Base-by-base conservation (phyloP, 768 basidiomycete genomes). In the Mrakia gelida region DNA sequence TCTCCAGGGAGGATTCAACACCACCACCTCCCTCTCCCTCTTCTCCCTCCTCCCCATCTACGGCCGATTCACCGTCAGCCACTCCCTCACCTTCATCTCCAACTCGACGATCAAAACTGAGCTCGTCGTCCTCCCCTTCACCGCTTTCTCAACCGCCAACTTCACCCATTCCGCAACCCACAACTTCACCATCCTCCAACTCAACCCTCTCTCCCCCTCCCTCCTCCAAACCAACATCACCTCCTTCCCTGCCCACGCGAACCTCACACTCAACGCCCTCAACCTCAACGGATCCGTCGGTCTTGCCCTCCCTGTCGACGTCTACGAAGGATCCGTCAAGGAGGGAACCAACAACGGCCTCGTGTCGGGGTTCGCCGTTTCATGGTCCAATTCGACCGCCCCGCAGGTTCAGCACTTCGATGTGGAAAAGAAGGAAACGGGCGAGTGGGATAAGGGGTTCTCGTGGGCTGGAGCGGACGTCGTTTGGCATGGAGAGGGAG, bases 11-110 rank as follows among this genome's bases (percentile, higher is more conserved):
- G 59, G 26, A n/a, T n/a, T n/a, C 59, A 59, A 59, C 26, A n/a
- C 59, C 59, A 59, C 59, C 59, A 7, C 28, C 2, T 59, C 59
- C 70, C 65, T 77, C 76, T 43, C 70, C 70, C 34, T 77, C 76
- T 38, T 70, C 38, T 54, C 67, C 76, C 34, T 77, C 63, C 32
- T 76, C 75, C 54, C 59, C 62, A 56, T 77, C 76, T 41, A 54
- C 76, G 54, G 65, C 52, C 45, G 56, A 77, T 30, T 71, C 76
- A 45, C 26, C 49, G 52, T 59, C 45, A n/a, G 15, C 52, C n/a
- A 18, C 28, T 28, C 67, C 23, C 45, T 70, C 67, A 71, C 38
- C 49, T 70, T 70, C 45, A 54, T 52, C 63, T 30, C 43, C 59
- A 43, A 59, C 59, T 59, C 59, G 26, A 59, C 59, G 2, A 59